Evolutionary conservation across 148 eudicot species (phyloP).

Genomic region (Gaultheria prostrata): DNA sequence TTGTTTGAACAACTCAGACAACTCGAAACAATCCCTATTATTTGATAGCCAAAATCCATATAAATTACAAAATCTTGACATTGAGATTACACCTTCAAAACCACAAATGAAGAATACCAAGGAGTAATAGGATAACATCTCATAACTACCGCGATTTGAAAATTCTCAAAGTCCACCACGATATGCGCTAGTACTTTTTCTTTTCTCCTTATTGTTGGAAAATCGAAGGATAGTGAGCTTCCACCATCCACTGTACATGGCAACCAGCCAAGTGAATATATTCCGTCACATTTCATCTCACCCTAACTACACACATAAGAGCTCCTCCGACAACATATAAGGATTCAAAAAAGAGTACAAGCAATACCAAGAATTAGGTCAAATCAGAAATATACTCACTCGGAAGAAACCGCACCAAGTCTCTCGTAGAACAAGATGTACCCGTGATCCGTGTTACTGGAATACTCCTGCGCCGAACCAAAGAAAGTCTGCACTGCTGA

Average conservation of each 20-base stretch:
- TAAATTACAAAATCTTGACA: constrained; percentile 5
- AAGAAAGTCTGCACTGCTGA: constrained; percentile 82
- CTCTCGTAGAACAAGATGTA: constrained; percentile 86
- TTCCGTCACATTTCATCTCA: constrained; percentile 10
- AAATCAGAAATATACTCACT: background rate
- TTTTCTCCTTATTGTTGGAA: constrained; percentile 17
- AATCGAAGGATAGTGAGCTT: constrained; percentile 13
- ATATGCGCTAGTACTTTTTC: constrained; percentile 1
- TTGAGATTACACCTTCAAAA: background rate
- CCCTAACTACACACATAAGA: background rate
- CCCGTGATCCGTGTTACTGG: constrained; percentile 86
- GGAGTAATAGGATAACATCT: background rate
- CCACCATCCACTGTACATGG: constrained; percentile 29
- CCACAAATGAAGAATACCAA: background rate
- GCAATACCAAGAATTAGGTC: constrained; percentile 2
- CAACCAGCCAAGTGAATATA: background rate
- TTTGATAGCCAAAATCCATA: background rate
- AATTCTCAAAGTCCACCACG: constrained; percentile 9
- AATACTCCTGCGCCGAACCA: constrained; percentile 78
- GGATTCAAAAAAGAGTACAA: constrained; percentile 1
- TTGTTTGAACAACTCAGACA: background rate
- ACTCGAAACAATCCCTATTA: background rate
- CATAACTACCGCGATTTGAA: background rate
- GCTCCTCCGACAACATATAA: background rate
- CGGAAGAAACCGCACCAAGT: constrained; percentile 35